Base-by-base conservation (phyloP, 805 yeast genomes). In the Metschnikowia gelsemii region DNA sequence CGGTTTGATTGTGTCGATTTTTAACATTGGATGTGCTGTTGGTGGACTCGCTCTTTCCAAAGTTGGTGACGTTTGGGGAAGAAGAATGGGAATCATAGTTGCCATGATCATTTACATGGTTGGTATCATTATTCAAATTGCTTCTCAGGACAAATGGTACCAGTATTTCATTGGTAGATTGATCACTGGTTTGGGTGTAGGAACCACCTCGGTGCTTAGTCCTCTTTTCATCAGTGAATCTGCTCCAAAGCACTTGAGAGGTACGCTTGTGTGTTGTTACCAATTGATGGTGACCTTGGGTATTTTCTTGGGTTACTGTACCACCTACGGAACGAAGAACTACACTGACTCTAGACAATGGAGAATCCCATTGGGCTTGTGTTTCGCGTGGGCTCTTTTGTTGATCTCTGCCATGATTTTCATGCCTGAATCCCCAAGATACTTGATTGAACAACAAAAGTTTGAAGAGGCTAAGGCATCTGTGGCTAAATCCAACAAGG, bases 381-480 rank as follows among this genome's bases (percentile, higher is more conserved):
- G 69, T 40, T 70, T 66, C 36, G 62, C 60, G 4, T 73, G 75
- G 74, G 76, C 79, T 55, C 54, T 65, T 38, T 54, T 76, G 35
- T 68, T 76, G 69, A 63, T 72, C 29, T 46, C 57, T 23, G 82
- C 78, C 57, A 73, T 75, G 79, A 47, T 70, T 20, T 68, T 71
- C 49, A 79, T 80, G 75, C 87, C 88, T 25, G 89, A 82, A 64
- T 79, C 86, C 24, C 84, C 88, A 47, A 68, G 85, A 56, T 82
- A 59, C 65, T 72, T 82, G 63, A 70, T 78, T 46, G 79, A 74
- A 59, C 66, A 64, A 47, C 67, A 64, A 31, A 70, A 63, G 42
- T 48, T 69, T 25, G 82, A 77, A 24, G 78, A 76, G 42, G 87
- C 87, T 30, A 73, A 62, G 54, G 45, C 46, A 3, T 73, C 84